phyloP scores from a whole-genome alignment of 2,329 filamentous ascomycete species.

The Aspergillus amoenus region DNA sequence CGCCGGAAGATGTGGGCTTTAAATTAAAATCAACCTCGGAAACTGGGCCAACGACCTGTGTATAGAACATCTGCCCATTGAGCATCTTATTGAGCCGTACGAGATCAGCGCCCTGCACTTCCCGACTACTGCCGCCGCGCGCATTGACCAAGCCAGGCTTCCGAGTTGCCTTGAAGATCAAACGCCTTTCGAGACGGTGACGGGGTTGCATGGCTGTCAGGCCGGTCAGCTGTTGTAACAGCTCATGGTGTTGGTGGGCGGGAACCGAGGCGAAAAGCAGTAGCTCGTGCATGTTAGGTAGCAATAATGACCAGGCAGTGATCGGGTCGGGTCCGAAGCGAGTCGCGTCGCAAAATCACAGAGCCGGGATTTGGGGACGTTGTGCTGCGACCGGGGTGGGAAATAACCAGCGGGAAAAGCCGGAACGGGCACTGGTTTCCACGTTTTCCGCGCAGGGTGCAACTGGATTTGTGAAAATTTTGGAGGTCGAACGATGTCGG shows the following conservation, averaged over 20 bases:
- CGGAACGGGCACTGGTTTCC: conserved; percentile 12
- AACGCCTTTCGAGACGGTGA: conserved; percentile 53
- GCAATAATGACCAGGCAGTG: conserved; percentile 13
- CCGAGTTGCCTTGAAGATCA: conserved; percentile 58
- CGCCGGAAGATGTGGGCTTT: conserved; percentile 16
- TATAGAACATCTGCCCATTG: conserved; percentile 54
- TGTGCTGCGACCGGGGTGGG: conserved; percentile 10
- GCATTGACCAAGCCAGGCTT: conserved; percentile 44
- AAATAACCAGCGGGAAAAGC: conserved; percentile 15
- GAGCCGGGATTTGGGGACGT: not conserved
- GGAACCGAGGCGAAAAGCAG: conserved; percentile 61
- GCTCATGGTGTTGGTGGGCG: conserved; percentile 56
- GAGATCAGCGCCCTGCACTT: conserved; percentile 38
- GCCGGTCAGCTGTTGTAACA: conserved; percentile 62
- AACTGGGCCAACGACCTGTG: conserved; percentile 51
- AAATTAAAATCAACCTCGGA: conserved; percentile 38
- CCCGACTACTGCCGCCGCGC: conserved; percentile 41
- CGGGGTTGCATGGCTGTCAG: conserved; percentile 62
- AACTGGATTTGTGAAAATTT: not conserved
- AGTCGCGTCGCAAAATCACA: not conserved
- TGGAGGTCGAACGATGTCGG: not conserved
- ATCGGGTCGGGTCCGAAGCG: conserved; percentile 6
- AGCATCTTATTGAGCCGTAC: conserved; percentile 49
- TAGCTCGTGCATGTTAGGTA: conserved; percentile 58
- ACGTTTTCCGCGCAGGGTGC: conserved; percentile 6